Percentiles rank a stretch among this genome's conserved stretches.
These are phyloP conservation scores for Schizochytrium sp. DNA, from an alignment of 108 stramenopile species.

Conservation along the genomic window DNA sequence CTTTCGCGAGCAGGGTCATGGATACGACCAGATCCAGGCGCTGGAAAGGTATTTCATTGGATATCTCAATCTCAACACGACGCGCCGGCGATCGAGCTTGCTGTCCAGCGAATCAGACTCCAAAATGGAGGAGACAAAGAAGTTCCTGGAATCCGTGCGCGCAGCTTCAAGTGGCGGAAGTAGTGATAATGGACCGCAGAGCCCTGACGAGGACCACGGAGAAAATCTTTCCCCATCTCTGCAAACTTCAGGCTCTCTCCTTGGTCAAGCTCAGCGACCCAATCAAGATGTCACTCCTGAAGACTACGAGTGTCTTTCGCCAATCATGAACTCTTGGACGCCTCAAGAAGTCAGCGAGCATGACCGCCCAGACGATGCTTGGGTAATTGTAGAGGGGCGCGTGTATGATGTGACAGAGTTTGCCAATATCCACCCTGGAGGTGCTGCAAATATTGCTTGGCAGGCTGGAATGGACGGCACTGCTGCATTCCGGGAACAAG, in stretches of 20 bases:
- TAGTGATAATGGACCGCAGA: no score
- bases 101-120: no score
- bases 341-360: slow-evolving; percentile 70
- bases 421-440: slow-evolving; percentile 90
- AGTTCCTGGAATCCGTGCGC: no score
- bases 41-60: no score
- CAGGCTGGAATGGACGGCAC: slow-evolving; percentile 72
- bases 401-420: slow-evolving; percentile 92
- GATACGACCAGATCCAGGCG: neutral
- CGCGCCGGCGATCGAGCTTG: no score
- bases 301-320: neutral
- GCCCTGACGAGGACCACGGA: no score
- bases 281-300: neutral
- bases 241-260: no score
- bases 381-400: slow-evolving; percentile 91
- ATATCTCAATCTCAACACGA: no score
- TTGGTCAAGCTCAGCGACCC: no score
- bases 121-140: no score
- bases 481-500: neutral
- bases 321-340: neutral
- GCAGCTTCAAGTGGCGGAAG: no score
- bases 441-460: slow-evolving; percentile 86
- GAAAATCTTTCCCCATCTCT: no score
- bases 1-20: neutral
- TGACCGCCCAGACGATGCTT: slow-evolving; percentile 71